Percentiles rank a stretch among this genome's conserved stretches.
phyloP scores from a whole-genome alignment of 352 stramenopile species.

The Phytopythium oedochilum region DNA sequence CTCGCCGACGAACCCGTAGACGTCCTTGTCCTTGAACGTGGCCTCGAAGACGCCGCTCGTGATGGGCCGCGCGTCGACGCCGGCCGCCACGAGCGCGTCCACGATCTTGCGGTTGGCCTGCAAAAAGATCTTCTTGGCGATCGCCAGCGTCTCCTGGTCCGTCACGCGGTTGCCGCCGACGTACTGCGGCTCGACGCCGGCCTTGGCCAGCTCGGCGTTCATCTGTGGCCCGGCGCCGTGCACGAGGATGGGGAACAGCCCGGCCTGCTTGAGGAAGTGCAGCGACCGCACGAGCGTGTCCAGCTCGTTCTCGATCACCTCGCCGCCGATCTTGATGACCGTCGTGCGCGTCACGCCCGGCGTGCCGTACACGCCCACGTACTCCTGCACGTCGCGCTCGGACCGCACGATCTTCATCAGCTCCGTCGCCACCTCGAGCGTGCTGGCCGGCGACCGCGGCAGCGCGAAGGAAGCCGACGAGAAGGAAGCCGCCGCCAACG shows the following conservation, averaged over 20 bases:
- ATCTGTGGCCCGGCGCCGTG: constrained; percentile 88
- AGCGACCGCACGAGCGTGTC: constrained; percentile 81
- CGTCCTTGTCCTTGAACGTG: constrained; percentile 71
- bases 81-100: constrained; percentile 60
- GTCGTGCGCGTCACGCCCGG: constrained; percentile 67
- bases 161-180: constrained; percentile 86
- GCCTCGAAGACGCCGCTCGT: constrained; percentile 84
- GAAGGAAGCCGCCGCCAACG: background rate
- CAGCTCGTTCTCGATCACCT: constrained; percentile 87
- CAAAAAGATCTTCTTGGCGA: constrained; percentile 84
- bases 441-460: constrained; percentile 18
- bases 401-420: constrained; percentile 54
- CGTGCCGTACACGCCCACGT: constrained; percentile 67
- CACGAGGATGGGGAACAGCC: constrained; percentile 84
- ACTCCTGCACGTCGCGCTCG: constrained; percentile 58
- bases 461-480: constrained; percentile 2
- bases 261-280: constrained; percentile 77
- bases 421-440: constrained; percentile 54
- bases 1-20: constrained; percentile 84
- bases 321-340: constrained; percentile 88
- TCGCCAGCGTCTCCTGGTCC: constrained; percentile 80
- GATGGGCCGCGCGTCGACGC: constrained; percentile 69
- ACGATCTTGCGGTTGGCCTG: constrained; percentile 82
- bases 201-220: constrained; percentile 77
- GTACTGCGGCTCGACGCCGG: constrained; percentile 86